phyloP scores from a whole-genome alignment of 1,284 basidiomycete species.

The Ceratorhiza oryzae-sativae region DNA sequence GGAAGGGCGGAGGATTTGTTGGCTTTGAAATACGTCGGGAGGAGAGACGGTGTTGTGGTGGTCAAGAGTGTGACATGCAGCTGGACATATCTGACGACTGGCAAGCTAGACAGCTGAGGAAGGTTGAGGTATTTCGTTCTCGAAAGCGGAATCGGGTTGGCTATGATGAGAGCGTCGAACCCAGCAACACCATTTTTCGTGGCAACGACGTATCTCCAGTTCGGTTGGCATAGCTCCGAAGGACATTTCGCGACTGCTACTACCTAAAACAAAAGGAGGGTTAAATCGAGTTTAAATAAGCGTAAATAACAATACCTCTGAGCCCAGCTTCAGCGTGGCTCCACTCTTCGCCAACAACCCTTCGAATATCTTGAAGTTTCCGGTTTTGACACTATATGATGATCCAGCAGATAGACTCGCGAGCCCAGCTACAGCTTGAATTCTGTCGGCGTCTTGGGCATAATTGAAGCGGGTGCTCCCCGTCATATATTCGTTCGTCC shows the following conservation, averaged over 20 bases:
- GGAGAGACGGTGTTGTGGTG: constrained; percentile 71
- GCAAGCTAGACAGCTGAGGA: constrained; percentile 18
- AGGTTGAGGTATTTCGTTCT: constrained; percentile 53
- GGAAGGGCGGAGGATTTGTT: constrained; percentile 61
- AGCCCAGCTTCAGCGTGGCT: constrained; percentile 72
- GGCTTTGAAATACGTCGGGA: constrained; percentile 76
- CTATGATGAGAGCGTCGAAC: constrained; percentile 76
- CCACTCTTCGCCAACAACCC: constrained; percentile 74
- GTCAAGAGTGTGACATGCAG: constrained; percentile 90
- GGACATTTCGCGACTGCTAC: constrained; percentile 10
- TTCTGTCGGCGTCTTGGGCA: constrained; percentile 72
- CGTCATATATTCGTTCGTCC: constrained; percentile 81
- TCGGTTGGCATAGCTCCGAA: constrained; percentile 13
- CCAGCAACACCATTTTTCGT: constrained; percentile 41
- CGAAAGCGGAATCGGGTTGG: constrained; percentile 74
- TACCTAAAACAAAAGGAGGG: background rate
- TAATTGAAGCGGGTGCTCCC: constrained; percentile 90
- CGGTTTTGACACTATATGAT: constrained; percentile 73
- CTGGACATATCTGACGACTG: constrained; percentile 64
- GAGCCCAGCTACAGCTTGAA: constrained; percentile 83
- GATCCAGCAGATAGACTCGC: constrained; percentile 76
- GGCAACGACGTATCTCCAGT: constrained; percentile 33
- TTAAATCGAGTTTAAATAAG: too few relatives aligned
- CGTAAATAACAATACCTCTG: constrained; percentile 54
- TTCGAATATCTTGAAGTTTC: constrained; percentile 89